Evolutionary conservation across 2,329 filamentous ascomycete genomes (phyloP).

Genomic region (Clonostachys chloroleuca): DNA sequence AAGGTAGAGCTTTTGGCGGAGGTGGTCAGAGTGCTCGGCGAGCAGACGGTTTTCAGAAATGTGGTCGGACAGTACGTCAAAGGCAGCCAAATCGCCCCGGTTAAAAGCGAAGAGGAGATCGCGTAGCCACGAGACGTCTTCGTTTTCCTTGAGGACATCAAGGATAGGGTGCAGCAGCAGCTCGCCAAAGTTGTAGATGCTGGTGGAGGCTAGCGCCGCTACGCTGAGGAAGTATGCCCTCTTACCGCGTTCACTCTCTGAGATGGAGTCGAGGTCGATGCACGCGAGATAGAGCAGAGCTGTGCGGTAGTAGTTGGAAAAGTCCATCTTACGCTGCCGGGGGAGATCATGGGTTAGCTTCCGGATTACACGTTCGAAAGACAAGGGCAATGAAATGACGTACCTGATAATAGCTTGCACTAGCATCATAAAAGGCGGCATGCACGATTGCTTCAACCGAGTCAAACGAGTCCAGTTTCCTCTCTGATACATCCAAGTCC

Average conservation of each 20-base stretch:
- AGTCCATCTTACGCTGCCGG: constrained; percentile 71
- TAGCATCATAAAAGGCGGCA: constrained; percentile 92
- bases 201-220: constrained; percentile 86
- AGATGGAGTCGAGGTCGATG: constrained; percentile 75
- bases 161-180: constrained; percentile 96
- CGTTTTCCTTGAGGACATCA: constrained; percentile 67
- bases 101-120: constrained; percentile 98
- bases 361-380: not conserved
- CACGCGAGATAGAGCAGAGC: constrained; percentile 96
- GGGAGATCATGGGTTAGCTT: constrained; percentile 25
- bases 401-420: constrained; percentile 89
- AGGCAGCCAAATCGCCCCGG: constrained; percentile 84
- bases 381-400: not conserved
- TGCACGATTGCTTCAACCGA: constrained; percentile 94
- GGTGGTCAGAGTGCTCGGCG: constrained; percentile 72
- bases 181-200: constrained; percentile 99
- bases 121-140: constrained; percentile 80
- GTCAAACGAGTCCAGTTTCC: constrained; percentile 86
- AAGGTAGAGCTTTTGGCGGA: constrained; percentile 98
- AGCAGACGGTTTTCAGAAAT: constrained; percentile 78
- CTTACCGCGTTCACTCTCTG: constrained; percentile 68
- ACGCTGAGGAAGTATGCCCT: constrained; percentile 92
- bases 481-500: constrained; percentile 83
- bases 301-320: constrained; percentile 95
- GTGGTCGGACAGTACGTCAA: constrained; percentile 77